Percentiles rank a stretch among this genome's conserved stretches.
These are phyloP conservation scores for Blastomyces gilchristii DNA, from an alignment of 2,329 filamentous ascomycete species.

Conservation along the genomic window DNA sequence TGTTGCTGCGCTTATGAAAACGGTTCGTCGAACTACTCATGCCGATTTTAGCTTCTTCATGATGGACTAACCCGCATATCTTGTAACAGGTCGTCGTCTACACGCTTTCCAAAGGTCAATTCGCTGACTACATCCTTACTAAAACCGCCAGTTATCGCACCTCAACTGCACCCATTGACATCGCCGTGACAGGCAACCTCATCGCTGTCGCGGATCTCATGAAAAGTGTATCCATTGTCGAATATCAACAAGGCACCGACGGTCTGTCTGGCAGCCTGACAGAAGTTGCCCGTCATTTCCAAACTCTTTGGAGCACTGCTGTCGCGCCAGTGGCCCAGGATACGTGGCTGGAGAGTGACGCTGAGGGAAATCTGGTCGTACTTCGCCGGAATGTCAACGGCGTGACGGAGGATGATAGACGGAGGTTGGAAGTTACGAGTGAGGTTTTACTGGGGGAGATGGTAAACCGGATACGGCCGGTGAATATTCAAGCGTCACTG, in stretches of 20 bases:
- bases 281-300: conserved; percentile 70
- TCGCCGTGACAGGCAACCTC: conserved; percentile 60
- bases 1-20: conserved; percentile 82
- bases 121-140: conserved; percentile 43
- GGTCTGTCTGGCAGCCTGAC: conserved; percentile 53
- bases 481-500: conserved; percentile 55
- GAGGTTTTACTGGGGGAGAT: conserved; percentile 85
- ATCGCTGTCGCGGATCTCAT: conserved; percentile 87
- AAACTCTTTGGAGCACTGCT: conserved; percentile 72
- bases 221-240: conserved; percentile 75
- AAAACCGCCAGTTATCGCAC: conserved; percentile 70
- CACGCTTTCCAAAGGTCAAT: conserved; percentile 34
- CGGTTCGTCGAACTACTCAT: conserved; percentile 42
- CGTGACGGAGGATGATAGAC: conserved; percentile 62
- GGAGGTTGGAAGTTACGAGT: conserved; percentile 59
- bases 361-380: conserved; percentile 77
- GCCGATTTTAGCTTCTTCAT: background rate
- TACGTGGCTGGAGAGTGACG: conserved; percentile 73
- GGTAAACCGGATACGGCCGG: conserved; percentile 74
- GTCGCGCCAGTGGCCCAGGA: conserved; percentile 61
- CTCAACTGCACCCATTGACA: conserved; percentile 70
- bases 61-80: conserved; percentile 15
- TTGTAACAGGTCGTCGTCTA: conserved; percentile 47
- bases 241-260: conserved; percentile 52
- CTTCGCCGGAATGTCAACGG: conserved; percentile 63